phyloP scores from a whole-genome alignment of 176 grass and related monocot species.

The Typha latifolia region DNA sequence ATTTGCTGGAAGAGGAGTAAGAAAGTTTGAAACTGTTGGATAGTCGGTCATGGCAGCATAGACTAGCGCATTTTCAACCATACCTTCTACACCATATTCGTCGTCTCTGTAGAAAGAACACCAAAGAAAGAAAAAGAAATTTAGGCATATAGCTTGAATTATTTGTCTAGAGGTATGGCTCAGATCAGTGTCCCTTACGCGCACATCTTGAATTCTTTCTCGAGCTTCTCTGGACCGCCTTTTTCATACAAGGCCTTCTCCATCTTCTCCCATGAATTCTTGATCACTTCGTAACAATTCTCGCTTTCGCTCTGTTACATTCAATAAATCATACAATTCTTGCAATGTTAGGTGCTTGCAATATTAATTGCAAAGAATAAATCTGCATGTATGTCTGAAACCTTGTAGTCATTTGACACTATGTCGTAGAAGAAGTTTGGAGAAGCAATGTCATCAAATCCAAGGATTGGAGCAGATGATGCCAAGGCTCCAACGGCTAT shows the following conservation, averaged over 20 bases:
- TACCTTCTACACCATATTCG: neutral
- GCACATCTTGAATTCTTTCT: slow-evolving; percentile 41
- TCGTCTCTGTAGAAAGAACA: neutral
- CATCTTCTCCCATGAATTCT: slow-evolving; percentile 31
- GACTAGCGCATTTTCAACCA: slow-evolving; percentile 21
- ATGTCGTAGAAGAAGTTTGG: slow-evolving; percentile 38
- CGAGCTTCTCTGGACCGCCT: slow-evolving; percentile 16
- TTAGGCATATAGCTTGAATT: no score
- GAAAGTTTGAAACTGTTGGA: slow-evolving; percentile 38
- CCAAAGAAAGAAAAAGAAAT: no score
- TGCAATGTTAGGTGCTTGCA: no score
- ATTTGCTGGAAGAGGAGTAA: slow-evolving; percentile 40
- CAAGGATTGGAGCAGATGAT: slow-evolving; percentile 45
- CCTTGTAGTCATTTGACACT: slow-evolving; percentile 38
- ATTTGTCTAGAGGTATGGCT: no score
- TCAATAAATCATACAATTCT: no score
- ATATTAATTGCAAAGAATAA: no score
- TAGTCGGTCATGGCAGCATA: slow-evolving; percentile 52
- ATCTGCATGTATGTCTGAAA: no score
- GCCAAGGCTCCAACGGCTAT: slow-evolving; percentile 45
- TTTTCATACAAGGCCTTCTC: slow-evolving; percentile 7
- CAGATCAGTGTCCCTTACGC: neutral
- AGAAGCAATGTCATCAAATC: slow-evolving; percentile 23
- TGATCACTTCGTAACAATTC: slow-evolving; percentile 35
- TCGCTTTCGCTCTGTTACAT: slow-evolving; percentile 35